Evolutionary conservation across 345 rosid species (phyloP).

Genomic region (Murraya paniculata): DNA sequence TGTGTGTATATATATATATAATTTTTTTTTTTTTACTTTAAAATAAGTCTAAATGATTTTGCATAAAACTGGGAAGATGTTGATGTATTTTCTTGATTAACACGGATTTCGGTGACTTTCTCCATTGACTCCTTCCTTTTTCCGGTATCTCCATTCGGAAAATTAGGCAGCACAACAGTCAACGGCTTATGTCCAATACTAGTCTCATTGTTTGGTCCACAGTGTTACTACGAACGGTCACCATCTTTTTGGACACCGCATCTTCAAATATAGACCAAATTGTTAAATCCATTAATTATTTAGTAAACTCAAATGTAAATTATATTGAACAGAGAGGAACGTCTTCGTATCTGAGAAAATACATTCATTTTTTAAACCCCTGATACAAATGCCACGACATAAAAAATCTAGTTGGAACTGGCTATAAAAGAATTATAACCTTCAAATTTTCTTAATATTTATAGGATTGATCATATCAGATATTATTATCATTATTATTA

Average conservation of each 20-base stretch:
- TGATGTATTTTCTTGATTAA: background rate
- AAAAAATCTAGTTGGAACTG: background rate
- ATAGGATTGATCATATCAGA: background rate
- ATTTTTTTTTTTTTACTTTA: background rate
- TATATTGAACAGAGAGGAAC: background rate
- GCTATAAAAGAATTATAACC: background rate
- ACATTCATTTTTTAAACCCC: background rate
- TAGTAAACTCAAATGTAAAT: background rate
- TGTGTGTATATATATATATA: too few species aligned
- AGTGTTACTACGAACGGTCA: background rate
- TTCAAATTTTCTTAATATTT: background rate
- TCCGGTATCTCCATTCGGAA: background rate
- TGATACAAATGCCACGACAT: background rate
- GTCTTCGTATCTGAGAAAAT: background rate
- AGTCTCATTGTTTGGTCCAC: slow-evolving; percentile 6
- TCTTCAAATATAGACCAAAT: background rate
- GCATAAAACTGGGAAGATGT: background rate
- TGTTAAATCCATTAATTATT: too few species aligned
- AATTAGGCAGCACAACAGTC: slow-evolving; percentile 10
- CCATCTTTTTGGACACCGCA: background rate
- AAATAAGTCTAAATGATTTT: background rate
- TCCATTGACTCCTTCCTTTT: background rate
- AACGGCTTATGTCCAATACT: slow-evolving; percentile 7
- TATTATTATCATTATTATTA: background rate
- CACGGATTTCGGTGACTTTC: background rate